A percentile compares a stretch with the other conserved stretches of the same genome.
Conservation (phyloP, 768 basidiomycete species). For the Kwoniella sp. region DNA sequence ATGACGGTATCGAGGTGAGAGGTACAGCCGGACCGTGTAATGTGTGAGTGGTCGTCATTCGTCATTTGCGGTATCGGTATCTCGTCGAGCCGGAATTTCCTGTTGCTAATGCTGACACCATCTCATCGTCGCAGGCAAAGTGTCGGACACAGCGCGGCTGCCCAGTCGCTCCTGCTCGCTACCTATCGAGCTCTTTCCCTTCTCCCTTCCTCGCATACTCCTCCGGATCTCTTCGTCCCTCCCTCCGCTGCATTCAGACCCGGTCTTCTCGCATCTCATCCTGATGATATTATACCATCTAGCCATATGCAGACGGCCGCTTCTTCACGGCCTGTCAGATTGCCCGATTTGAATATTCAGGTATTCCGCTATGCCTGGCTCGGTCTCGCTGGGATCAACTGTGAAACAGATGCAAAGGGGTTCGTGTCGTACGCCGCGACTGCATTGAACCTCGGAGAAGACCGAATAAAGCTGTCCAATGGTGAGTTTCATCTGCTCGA, state of each 20-base stretch:
- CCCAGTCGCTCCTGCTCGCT: constrained; percentile 40
- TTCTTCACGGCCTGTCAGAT: constrained; percentile 9
- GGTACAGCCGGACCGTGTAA: constrained; percentile 51
- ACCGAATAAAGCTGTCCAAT: constrained; percentile 46
- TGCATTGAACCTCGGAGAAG: constrained; percentile 25
- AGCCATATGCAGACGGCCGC: constrained; percentile 14
- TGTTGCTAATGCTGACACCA: too few relatives aligned
- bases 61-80: too few relatives aligned
- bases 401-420: constrained; percentile 25
- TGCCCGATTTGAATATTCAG: constrained; percentile 29
- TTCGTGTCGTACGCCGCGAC: constrained; percentile 31
- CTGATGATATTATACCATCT: too few relatives aligned
- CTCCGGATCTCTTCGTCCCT: constrained; percentile 13
- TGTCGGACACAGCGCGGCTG: constrained; percentile 38
- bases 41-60: constrained; percentile 38
- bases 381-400: constrained; percentile 45
- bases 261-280: constrained; percentile 10
- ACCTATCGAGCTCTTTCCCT: constrained; percentile 41
- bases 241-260: background rate
- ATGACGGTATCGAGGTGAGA: constrained; percentile 32
- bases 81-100: too few relatives aligned
- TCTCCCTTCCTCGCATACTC: constrained; percentile 31
- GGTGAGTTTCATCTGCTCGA: constrained; percentile 34
- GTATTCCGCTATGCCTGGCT: constrained; percentile 50
- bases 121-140: constrained; percentile 33